Conservation (phyloP, 441 rosid species). For the California macrophylla region DNA sequence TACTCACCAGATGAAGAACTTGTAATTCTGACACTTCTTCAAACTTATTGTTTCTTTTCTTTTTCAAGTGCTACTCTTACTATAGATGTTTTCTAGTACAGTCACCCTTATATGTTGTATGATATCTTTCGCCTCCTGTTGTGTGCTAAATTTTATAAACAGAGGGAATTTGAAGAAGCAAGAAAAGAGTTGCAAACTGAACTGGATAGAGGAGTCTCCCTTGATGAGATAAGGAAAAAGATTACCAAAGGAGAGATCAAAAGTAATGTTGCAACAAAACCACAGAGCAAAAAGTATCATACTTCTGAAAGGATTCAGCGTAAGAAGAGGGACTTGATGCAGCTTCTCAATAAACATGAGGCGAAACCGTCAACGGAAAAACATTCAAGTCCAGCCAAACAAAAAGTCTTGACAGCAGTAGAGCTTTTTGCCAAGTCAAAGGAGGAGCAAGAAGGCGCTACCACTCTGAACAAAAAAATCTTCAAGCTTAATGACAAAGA, state of each 20-base stretch:
- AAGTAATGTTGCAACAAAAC: conserved; percentile 50
- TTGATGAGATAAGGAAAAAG: conserved; percentile 47
- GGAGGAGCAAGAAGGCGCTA: conserved; percentile 42
- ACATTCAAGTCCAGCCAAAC: conserved; percentile 28
- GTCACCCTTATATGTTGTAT: neutral
- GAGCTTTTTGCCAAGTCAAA: conserved; percentile 50
- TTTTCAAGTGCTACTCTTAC: neutral
- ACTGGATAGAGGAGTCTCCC: conserved; percentile 42
- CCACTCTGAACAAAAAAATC: conserved; percentile 47
- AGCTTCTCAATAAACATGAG: conserved; percentile 44
- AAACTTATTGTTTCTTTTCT: conserved; percentile 10
- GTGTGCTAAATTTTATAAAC: neutral
- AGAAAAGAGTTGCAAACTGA: conserved; percentile 54
- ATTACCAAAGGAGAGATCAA: conserved; percentile 45
- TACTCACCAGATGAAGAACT: conserved; percentile 48
- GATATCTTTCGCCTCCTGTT: neutral
- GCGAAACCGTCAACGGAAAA: conserved; percentile 31
- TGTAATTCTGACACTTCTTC: conserved; percentile 31
- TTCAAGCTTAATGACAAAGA: conserved; percentile 59
- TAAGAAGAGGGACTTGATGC: conserved; percentile 55
- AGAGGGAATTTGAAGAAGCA: conserved; percentile 70
- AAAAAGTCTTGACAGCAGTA: conserved; percentile 46
- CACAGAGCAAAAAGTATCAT: conserved; percentile 33
- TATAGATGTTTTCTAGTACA: neutral
- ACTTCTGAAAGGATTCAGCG: conserved; percentile 62